A percentile compares a stretch with the other conserved stretches of the same genome.
phyloP scores from a whole-genome alignment of 345 rosid genomes.

The Salix arbutifolia region DNA sequence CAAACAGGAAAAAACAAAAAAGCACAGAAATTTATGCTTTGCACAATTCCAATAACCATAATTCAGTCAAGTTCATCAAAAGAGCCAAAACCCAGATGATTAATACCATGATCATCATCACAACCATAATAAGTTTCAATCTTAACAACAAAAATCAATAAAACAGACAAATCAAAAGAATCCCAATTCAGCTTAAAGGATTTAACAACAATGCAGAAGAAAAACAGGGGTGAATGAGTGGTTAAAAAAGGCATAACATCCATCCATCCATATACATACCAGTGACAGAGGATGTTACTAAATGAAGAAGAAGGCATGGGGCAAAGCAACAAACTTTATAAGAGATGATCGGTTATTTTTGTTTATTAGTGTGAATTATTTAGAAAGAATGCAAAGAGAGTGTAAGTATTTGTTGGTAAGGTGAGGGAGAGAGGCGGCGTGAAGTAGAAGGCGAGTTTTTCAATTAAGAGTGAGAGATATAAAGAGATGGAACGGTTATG shows the following conservation, averaged over 20 bases:
- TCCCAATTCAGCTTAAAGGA: constrained; percentile 20
- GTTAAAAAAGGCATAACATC: not conserved
- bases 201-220: constrained; percentile 8
- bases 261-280: constrained; percentile 18
- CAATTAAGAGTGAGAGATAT: not conserved
- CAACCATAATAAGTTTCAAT: constrained; percentile 13
- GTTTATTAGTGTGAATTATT: constrained; percentile 17
- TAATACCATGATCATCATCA: constrained; percentile 17
- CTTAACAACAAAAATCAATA: constrained; percentile 17
- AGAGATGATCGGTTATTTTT: constrained; percentile 2
- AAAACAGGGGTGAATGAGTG: constrained; percentile 7
- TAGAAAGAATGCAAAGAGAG: constrained; percentile 44
- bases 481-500: not conserved
- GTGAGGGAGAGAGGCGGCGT: constrained; percentile 59
- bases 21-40: constrained; percentile 3
- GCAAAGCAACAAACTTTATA: not conserved
- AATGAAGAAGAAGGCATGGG: constrained; percentile 20
- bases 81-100: constrained; percentile 17
- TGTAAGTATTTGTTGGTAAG: constrained; percentile 22
- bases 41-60: constrained; percentile 10
- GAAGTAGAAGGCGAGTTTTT: constrained; percentile 49
- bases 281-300: constrained; percentile 13
- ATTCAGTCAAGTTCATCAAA: constrained; percentile 9
- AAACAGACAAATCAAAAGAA: constrained; percentile 13
- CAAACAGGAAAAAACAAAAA: not conserved